A percentile compares a stretch with the other conserved stretches of the same genome.
Evolutionary conservation across 176 grass and related monocot species (phyloP).

Genomic region (Tuctoria greenei): DNA sequence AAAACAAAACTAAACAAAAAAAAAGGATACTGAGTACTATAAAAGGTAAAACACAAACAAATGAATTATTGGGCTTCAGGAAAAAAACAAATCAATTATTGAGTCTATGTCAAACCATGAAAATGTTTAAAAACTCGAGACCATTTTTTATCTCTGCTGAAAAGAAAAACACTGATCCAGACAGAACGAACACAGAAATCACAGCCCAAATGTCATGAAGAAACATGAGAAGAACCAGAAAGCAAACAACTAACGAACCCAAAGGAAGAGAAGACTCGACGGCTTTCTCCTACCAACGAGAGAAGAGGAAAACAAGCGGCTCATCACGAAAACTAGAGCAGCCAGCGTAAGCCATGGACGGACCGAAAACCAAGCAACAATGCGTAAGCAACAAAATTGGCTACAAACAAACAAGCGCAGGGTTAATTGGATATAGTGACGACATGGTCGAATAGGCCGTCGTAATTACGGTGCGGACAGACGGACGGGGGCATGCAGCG

Average conservation of each 20-base stretch:
- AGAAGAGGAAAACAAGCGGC: background rate
- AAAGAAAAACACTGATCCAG: background rate
- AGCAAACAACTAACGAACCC: background rate
- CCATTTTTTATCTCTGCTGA: background rate
- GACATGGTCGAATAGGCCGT: background rate
- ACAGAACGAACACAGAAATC: background rate
- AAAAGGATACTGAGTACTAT: background rate
- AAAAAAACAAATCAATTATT: slow-evolving; percentile 32
- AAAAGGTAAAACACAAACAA: slow-evolving; percentile 7
- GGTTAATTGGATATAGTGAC: background rate
- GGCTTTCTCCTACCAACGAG: background rate
- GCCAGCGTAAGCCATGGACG: background rate
- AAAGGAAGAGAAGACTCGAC: background rate
- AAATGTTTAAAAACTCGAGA: background rate
- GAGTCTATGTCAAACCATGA: slow-evolving; percentile 4
- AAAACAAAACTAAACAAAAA: slow-evolving; percentile 26
- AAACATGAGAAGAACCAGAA: background rate
- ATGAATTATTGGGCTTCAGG: slow-evolving; percentile 25
- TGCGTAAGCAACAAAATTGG: background rate
- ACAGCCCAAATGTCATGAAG: background rate
- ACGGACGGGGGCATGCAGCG: background rate
- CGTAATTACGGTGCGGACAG: too few species aligned
- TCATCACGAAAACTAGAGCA: background rate
- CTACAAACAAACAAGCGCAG: background rate
- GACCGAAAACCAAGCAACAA: background rate